Conservation (phyloP, 345 rosid species). For the Cardiospermum halicacabum region DNA sequence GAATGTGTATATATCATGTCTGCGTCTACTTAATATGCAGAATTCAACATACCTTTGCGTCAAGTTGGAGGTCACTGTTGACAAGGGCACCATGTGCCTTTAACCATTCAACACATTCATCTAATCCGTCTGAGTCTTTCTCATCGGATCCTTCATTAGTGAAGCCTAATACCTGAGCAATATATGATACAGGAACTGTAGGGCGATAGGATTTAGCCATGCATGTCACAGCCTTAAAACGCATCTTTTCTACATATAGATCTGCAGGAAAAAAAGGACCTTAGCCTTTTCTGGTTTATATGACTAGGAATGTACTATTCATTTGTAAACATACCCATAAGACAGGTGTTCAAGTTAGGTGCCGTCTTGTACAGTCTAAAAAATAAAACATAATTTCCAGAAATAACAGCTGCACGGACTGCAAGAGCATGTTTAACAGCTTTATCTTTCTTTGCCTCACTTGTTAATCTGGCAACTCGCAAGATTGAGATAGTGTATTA, state of each 20-base stretch:
- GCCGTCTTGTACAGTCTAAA: slow-evolving; percentile 82
- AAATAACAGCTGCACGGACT: slow-evolving; percentile 90
- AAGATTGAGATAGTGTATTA: slow-evolving; percentile 11
- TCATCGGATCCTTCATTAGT: slow-evolving; percentile 47
- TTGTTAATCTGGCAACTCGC: slow-evolving; percentile 55
- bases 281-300: not conserved
- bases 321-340: slow-evolving; percentile 65
- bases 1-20: not conserved
- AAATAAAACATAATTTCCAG: slow-evolving; percentile 83
- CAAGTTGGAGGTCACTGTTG: slow-evolving; percentile 71
- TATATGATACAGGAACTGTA: slow-evolving; percentile 65
- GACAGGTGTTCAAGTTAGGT: slow-evolving; percentile 81
- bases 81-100: slow-evolving; percentile 78
- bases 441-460: slow-evolving; percentile 60
- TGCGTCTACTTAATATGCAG: not conserved
- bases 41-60: slow-evolving; percentile 55
- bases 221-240: slow-evolving; percentile 84
- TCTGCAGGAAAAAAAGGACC: slow-evolving; percentile 41
- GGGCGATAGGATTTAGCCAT: slow-evolving; percentile 94
- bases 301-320: not conserved
- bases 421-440: slow-evolving; percentile 95
- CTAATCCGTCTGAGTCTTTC: slow-evolving; percentile 49
- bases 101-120: slow-evolving; percentile 84
- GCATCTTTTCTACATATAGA: slow-evolving; percentile 86
- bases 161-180: slow-evolving; percentile 76